Evolutionary conservation across 2,329 filamentous ascomycete species (phyloP).

Genomic region (Camillea tinctor): DNA sequence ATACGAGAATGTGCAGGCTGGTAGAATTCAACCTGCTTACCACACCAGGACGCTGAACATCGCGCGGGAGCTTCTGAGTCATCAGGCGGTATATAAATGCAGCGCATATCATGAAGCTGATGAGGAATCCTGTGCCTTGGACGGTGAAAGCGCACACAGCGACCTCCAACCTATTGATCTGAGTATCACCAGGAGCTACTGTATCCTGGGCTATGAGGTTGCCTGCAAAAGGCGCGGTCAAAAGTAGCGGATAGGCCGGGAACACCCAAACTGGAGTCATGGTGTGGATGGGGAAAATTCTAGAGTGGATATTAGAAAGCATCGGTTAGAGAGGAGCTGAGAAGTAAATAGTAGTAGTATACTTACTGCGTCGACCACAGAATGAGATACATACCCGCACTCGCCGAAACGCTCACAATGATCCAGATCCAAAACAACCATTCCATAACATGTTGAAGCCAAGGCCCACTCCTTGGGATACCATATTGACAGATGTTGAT

Average conservation of each 20-base stretch:
- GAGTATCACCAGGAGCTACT: constrained; percentile 21
- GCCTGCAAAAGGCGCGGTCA: constrained; percentile 71
- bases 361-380: constrained; percentile 61
- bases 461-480: constrained; percentile 57
- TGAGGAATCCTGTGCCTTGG: constrained; percentile 56
- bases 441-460: constrained; percentile 60
- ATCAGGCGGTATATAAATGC: constrained; percentile 84
- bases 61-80: constrained; percentile 80
- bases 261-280: constrained; percentile 93
- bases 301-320: constrained; percentile 19
- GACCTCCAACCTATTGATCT: constrained; percentile 45
- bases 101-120: constrained; percentile 75
- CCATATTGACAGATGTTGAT: constrained; percentile 81
- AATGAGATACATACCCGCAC: constrained; percentile 70
- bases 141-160: constrained; percentile 49
- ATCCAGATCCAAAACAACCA: constrained; percentile 75
- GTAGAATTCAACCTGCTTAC: constrained; percentile 29
- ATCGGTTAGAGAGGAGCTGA: neutral
- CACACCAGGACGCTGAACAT: constrained; percentile 74
- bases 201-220: constrained; percentile 48
- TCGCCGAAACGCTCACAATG: constrained; percentile 63
- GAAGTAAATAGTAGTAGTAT: neutral
- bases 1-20: neutral
- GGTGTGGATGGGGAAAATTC: constrained; percentile 64
- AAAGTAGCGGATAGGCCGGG: constrained; percentile 76